Percentiles rank a stretch among this genome's conserved stretches.
Conservation (phyloP, 495 filamentous ascomycete species). For the Trichocladium uniseriatum region DNA sequence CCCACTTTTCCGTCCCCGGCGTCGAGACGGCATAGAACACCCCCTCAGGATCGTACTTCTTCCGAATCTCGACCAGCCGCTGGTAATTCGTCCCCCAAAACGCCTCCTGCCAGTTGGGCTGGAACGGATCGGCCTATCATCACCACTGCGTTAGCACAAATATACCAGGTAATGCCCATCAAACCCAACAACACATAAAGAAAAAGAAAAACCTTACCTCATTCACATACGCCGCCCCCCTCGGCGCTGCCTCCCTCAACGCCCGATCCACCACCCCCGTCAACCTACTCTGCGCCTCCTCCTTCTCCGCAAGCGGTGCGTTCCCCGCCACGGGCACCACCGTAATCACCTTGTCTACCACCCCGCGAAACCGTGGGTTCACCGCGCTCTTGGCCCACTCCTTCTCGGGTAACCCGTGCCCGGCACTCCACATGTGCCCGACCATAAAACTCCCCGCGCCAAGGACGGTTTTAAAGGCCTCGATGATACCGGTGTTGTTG, state of each 20-base stretch:
- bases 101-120: slow-evolving; percentile 45
- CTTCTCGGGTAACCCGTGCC: slow-evolving; percentile 25
- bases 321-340: slow-evolving; percentile 26
- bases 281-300: slow-evolving; percentile 29
- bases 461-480: slow-evolving; percentile 33
- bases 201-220: slow-evolving; percentile 23
- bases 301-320: slow-evolving; percentile 29
- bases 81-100: slow-evolving; percentile 49
- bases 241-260: slow-evolving; percentile 35
- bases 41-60: slow-evolving; percentile 47
- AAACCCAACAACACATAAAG: not conserved
- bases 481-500: slow-evolving; percentile 33
- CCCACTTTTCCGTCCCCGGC: slow-evolving; percentile 37
- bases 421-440: slow-evolving; percentile 44
- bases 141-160: slow-evolving; percentile 1
- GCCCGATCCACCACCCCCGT: slow-evolving; percentile 37
- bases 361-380: slow-evolving; percentile 35
- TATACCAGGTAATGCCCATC: not conserved
- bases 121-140: slow-evolving; percentile 40
- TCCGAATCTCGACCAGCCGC: slow-evolving; percentile 38
- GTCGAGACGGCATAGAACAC: slow-evolving; percentile 42
- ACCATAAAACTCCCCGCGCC: slow-evolving; percentile 31
- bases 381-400: slow-evolving; percentile 29
- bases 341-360: slow-evolving; percentile 42
- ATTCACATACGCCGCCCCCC: slow-evolving; percentile 36